Evolutionary conservation across 1,139 yeast species (phyloP), one percentile per base, ranked within the genome.

Genomic region (Hyphopichia burtonii): DNA sequence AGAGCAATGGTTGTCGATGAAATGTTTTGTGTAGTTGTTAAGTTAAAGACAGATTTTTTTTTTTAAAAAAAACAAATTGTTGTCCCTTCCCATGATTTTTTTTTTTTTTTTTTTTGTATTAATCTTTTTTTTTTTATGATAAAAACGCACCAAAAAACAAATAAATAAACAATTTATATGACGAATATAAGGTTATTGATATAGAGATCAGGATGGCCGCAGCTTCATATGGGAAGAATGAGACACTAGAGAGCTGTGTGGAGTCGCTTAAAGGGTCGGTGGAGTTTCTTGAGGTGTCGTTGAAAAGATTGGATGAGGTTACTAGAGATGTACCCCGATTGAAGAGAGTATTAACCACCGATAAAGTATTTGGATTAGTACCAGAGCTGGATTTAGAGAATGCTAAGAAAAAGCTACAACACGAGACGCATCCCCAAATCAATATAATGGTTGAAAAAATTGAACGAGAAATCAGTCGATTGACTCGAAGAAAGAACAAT

Each of bases 371-470:
- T 55, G 76, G 73, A 7, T 50, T 73, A 30, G 68, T 71, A 1
- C 74, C 78, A 1, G 72, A 68, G 44, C 54, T 56, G 45, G 78
- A 73, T 47, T 47, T 71, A 31, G 59, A 58, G n/a, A 62, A 66
- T 47, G 75, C 76, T 25, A 66, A 63, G 41, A 53, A 53, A 39
- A 54, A 58, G 31, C 59, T 68, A 41, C 56, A 59, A 38, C 51
- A 52, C 22, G 66, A 64, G 25, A 55, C 65, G 12, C 59, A 62
- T 31, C 76, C 76, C 2, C 69, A 69, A 42, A 62, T 76, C 10
- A 54, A 58, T 6, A 57, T 55, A 7, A 47, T 72, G 20, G 52
- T 65, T 37, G 57, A 55, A 9, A 59, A 59, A 39, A 51, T 74
- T n/a, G 68, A 63, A 40, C 57, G 56, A 35, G 70, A 73, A 19